Conservation (phyloP, 2,329 filamentous ascomycete genomes). For the Coniochaeta hoffmannii region DNA sequence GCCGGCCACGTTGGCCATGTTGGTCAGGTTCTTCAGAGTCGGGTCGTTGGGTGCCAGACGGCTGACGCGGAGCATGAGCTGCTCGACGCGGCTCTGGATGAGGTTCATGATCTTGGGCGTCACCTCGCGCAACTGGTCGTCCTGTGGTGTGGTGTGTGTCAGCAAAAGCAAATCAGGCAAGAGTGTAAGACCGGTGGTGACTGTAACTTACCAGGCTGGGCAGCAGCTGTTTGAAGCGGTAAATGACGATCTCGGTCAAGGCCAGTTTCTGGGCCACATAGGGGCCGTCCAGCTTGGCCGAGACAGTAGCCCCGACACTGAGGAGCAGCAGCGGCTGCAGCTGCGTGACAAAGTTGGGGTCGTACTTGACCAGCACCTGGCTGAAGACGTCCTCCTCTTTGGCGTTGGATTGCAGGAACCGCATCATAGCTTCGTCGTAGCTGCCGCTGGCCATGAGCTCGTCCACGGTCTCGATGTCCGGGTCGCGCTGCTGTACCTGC, state of each 20-base stretch:
- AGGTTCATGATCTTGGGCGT: conserved; percentile 50
- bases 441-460: conserved; percentile 53
- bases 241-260: conserved; percentile 55
- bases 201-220: conserved; percentile 42
- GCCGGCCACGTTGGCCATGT: conserved; percentile 27
- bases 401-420: conserved; percentile 58
- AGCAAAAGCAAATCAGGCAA: conserved; percentile 12
- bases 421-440: conserved; percentile 55
- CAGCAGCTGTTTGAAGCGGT: conserved; percentile 41
- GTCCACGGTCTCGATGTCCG: conserved; percentile 52
- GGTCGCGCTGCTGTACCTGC: conserved; percentile 48
- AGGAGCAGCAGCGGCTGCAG: conserved; percentile 55
- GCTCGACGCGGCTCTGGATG: conserved; percentile 43
- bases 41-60: conserved; percentile 38
- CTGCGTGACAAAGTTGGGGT: conserved; percentile 44
- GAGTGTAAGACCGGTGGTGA: background rate
- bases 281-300: conserved; percentile 46
- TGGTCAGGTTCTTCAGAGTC: conserved; percentile 38
- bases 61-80: conserved; percentile 43
- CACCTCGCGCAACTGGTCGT: conserved; percentile 46
- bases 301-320: conserved; percentile 57
- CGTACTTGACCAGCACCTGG: conserved; percentile 42
- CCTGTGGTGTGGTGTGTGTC: conserved; percentile 27
- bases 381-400: conserved; percentile 55
- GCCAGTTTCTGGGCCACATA: conserved; percentile 47